Conservation (phyloP, 192 early-diverging fungal genomes). For the Funneliformis mosseae region DNA sequence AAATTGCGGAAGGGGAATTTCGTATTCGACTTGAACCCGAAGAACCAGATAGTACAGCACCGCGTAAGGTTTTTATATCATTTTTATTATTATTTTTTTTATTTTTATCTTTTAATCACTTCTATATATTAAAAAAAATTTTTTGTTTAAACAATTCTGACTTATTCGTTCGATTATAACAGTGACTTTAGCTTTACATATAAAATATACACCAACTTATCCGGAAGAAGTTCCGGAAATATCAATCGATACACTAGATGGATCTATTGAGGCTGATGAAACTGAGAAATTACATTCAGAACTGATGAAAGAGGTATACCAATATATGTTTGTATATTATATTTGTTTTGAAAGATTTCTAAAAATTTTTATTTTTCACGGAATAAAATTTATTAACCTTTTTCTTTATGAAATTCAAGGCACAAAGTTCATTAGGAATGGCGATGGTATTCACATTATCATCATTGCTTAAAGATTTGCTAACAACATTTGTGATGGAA, state of each 20-base stretch:
- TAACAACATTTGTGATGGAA: constrained; percentile 62
- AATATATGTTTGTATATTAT: constrained; percentile 13
- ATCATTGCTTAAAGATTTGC: constrained; percentile 70
- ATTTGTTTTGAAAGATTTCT: not conserved
- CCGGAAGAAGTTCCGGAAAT: constrained; percentile 72
- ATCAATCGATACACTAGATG: constrained; percentile 55
- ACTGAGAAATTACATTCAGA: constrained; percentile 38
- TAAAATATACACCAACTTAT: constrained; percentile 74
- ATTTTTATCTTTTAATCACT: too few relatives aligned
- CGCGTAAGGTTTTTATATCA: constrained; percentile 44
- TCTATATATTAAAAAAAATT: not conserved
- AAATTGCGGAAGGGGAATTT: constrained; percentile 53
- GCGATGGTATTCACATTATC: constrained; percentile 90
- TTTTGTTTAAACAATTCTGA: too few relatives aligned
- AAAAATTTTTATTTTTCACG: not conserved
- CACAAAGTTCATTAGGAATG: constrained; percentile 83
- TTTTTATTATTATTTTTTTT: not conserved
- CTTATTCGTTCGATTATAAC: not conserved
- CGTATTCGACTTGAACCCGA: constrained; percentile 60
- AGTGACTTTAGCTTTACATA: constrained; percentile 53
- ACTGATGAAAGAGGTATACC: constrained; percentile 33
- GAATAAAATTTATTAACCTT: not conserved
- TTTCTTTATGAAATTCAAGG: constrained; percentile 43
- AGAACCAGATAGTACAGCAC: constrained; percentile 62
- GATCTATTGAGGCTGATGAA: constrained; percentile 44